phyloP scores from a whole-genome alignment of 352 stramenopile genomes.

The Peronospora tabacina region DNA sequence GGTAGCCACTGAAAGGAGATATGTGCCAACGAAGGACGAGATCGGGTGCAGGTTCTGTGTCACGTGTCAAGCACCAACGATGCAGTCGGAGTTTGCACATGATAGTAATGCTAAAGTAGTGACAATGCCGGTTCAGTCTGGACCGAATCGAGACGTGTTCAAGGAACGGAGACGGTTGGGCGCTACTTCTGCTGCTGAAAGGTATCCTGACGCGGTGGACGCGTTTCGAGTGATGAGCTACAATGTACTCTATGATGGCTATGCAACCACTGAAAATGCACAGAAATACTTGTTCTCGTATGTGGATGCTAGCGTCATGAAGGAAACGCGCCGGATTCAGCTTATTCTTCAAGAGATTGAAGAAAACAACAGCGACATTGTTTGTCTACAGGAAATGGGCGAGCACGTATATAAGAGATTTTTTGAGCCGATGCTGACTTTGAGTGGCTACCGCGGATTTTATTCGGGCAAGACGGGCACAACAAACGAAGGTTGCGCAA shows the following conservation, averaged over 20 bases:
- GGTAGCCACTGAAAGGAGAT: constrained; percentile 24
- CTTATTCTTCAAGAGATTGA: constrained; percentile 67
- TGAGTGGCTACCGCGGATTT: constrained; percentile 39
- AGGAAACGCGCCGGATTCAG: constrained; percentile 66
- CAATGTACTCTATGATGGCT: constrained; percentile 72
- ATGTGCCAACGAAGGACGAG: constrained; percentile 35
- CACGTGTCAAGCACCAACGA: constrained; percentile 41
- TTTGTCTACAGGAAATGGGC: constrained; percentile 75
- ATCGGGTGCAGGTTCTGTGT: constrained; percentile 44
- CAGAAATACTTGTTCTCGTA: constrained; percentile 61
- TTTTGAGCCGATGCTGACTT: constrained; percentile 49
- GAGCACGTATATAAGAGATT: constrained; percentile 42
- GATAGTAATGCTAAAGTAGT: constrained; percentile 29
- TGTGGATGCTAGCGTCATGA: constrained; percentile 32
- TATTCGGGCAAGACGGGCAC: constrained; percentile 65
- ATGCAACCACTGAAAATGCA: constrained; percentile 47
- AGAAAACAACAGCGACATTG: constrained; percentile 49
- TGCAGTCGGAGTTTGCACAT: constrained; percentile 24
- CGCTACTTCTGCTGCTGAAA: constrained; percentile 8
- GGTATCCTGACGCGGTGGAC: constrained; percentile 13
- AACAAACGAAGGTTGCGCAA: constrained; percentile 61
- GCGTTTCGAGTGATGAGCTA: constrained; percentile 76
- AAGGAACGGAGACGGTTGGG: constrained; percentile 21
- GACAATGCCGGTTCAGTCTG: constrained; percentile 32
- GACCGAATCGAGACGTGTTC: constrained; percentile 55